Conservation (phyloP, 805 yeast genomes). For the Myxozyma sirexii region DNA sequence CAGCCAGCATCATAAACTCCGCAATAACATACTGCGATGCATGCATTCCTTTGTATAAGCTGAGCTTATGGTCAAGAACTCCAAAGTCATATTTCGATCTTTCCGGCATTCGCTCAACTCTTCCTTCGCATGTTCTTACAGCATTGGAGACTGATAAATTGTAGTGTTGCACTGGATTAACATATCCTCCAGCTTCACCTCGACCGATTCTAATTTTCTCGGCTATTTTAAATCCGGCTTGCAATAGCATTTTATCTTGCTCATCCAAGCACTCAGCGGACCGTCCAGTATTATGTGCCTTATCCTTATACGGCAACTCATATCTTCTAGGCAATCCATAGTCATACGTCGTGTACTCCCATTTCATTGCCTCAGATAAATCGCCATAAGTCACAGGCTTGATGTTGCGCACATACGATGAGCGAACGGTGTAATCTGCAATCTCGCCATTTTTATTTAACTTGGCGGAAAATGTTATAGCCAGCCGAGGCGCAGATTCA, state of each 20-base stretch:
- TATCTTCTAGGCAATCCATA: slow-evolving; percentile 4
- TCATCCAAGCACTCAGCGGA: slow-evolving; percentile 5
- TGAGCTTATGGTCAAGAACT: not conserved
- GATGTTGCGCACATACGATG: slow-evolving; percentile 52
- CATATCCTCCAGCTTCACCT: not conserved
- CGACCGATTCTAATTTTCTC: slow-evolving; percentile 6
- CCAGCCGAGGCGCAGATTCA: slow-evolving; percentile 42
- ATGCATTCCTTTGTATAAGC: slow-evolving; percentile 39
- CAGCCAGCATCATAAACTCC: slow-evolving; percentile 82
- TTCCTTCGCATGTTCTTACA: not conserved
- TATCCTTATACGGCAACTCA: not conserved
- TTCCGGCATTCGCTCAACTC: not conserved
- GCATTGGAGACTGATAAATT: not conserved
- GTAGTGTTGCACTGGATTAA: not conserved
- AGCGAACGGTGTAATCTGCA: slow-evolving; percentile 42
- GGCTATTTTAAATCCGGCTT: slow-evolving; percentile 1
- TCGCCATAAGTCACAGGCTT: slow-evolving; percentile 61
- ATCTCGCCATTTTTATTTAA: slow-evolving; percentile 38
- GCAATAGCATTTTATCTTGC: slow-evolving; percentile 11
- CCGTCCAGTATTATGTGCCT: not conserved
- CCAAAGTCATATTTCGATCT: not conserved
- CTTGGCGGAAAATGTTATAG: slow-evolving; percentile 50
- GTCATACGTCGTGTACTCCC: slow-evolving; percentile 15
- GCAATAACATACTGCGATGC: slow-evolving; percentile 69
- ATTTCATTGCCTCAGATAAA: slow-evolving; percentile 52